Evolutionary conservation across 352 stramenopile species (phyloP), one percentile per base, ranked within the genome.

Genomic region (Porosira glacialis): DNA sequence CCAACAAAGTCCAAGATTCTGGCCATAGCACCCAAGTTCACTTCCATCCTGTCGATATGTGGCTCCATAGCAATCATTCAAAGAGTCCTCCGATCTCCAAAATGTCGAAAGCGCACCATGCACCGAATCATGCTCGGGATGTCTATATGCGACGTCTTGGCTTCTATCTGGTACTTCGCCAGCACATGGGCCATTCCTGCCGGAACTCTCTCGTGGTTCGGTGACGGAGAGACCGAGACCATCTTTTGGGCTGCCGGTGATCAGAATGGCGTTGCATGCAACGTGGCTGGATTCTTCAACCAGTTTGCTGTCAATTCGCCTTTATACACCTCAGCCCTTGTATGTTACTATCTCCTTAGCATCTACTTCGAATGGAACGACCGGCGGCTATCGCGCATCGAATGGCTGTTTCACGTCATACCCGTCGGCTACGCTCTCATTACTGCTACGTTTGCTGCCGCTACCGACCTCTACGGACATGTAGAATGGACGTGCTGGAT

Each of bases 21-120:
- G n/a, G n/a, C n/a, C n/a, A n/a, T n/a, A n/a, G 33, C 58, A n/a
- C 78, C 78, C 22, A 80, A 84, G 51, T 58, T 82, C 26, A 78
- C 78, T 5, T 56, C 35, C 19, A 8, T 63, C 15, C 48, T 84
- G n/a, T 86, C 78, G 1, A 26, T 82, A 7, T 31, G 59, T n/a
- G 70, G 74, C 30, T 79, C 60, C 3, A 52, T 22, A 11, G 59
- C 47, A 2, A 84, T 86, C 43, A 53, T 84, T 7, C 44, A 30
- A n/a, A 27, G 72, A 11, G 57, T 86, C 24, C 2, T 78, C 0
- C 15, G 8, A 2, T 24, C 11, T 27, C 36, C 50, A 8, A 55
- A 56, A 22, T 56, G 70, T 3, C 45, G 63, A 15, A 48, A 59
- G 30, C 41, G 43, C 7, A 56, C 38, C 7, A 66, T 76, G 8